Base-by-base conservation (phyloP, 1,139 yeast genomes). In the Saccharomycopsis hybrid region DNA sequence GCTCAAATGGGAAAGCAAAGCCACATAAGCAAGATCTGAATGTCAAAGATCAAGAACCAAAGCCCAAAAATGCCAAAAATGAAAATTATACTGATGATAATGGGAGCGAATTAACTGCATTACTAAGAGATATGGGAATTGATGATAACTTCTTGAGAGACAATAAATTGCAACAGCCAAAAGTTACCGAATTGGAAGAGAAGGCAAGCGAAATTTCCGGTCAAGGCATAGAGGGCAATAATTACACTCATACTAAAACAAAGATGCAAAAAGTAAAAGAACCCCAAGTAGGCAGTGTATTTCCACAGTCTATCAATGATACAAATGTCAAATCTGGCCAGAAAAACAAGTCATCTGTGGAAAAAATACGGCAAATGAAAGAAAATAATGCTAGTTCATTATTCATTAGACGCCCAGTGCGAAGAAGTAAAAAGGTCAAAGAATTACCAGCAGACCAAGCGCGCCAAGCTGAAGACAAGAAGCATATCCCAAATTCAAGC, bases 101-200 rank as follows among this genome's bases (percentile, higher is more conserved):
- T 32, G 51, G 43, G 9, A 35, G 25, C 9, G 47, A 47, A 36
- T 33, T 48, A 25, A 31, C 31, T n/a, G 51, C 49, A n/a, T 29
- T 50, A 9, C n/a, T 48, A 3, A n/a, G 41, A 24, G 53, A 50
- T 35, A 47, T 50, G 50, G 52, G 13, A 2, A 43, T 50, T 13
- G 47, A 24, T 1, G 31, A 41, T 29, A n/a, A 8, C 5, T n/a
- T 5, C 8, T 4, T 5, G 30, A 11, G 33, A 38, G 29, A n/a
- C 27, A n/a, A 36, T 24, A 43, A 27, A 28, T 4, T 30, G 24
- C 24, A 13, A 9, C 24, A 36, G 24, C 8, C 33, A 28, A 29
- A 28, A 28, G 28, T 25, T 29, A 28, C 33, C n/a, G 28, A n/a
- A 29, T 9, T n/a, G 4, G 33, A 40, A 13, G 30, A 28, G 7